phyloP scores from a whole-genome alignment of 2,329 filamentous ascomycete genomes.

The Zymoseptoria passerinii region DNA sequence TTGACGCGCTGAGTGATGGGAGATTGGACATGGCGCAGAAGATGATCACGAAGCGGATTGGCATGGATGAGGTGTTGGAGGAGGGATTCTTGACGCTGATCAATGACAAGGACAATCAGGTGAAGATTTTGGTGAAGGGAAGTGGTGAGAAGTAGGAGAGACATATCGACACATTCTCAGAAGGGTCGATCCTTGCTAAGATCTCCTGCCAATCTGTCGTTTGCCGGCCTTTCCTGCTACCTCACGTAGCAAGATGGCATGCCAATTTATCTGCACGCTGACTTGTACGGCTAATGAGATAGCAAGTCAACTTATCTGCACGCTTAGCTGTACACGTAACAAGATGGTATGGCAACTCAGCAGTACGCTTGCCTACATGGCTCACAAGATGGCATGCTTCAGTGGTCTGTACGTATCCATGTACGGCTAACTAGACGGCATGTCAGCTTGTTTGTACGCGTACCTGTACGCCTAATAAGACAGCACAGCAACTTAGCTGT shows the following conservation, averaged over 20 bases:
- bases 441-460: too few relatives aligned
- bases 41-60: slow-evolving; percentile 45
- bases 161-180: not conserved
- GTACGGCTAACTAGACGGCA: too few relatives aligned
- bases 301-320: too few relatives aligned
- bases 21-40: slow-evolving; percentile 33
- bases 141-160: slow-evolving; percentile 15
- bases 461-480: too few relatives aligned
- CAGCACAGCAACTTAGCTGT: too few relatives aligned
- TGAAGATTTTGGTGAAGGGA: slow-evolving; percentile 38
- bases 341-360: too few relatives aligned
- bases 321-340: too few relatives aligned
- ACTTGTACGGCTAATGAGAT: too few relatives aligned
- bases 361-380: too few relatives aligned
- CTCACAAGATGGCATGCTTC: too few relatives aligned
- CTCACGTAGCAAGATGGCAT: not conserved
- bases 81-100: slow-evolving; percentile 42
- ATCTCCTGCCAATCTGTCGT: not conserved
- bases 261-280: not conserved
- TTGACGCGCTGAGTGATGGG: slow-evolving; percentile 41
- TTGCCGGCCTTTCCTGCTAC: not conserved
- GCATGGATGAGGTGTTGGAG: slow-evolving; percentile 39
- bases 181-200: not conserved
- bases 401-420: too few relatives aligned
- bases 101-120: slow-evolving; percentile 43